Evolutionary conservation across 1,284 basidiomycete genomes (phyloP), one percentile per base, ranked within the genome.

Genomic region (Trichosporon inkin): DNA sequence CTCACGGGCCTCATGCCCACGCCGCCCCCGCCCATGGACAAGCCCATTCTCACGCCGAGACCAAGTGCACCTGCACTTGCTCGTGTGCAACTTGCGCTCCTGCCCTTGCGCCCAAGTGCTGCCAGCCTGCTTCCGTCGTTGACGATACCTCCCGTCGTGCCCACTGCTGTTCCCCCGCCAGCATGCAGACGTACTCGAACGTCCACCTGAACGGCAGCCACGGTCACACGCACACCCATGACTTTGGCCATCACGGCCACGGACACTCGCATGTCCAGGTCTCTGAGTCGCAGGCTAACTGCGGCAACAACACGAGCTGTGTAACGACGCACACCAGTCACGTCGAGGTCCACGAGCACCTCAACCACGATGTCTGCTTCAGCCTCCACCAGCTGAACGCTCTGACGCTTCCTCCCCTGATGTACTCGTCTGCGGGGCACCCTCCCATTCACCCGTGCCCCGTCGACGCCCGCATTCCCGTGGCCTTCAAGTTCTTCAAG

Each of bases 301-400:
- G 44, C 44, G 44, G 44, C 16, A 49, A 49, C 16, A 24, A 22
- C 14, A 49, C 44, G 6, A 19, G 16, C 17, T 22, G 28, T 10
- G 22, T 49, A 14, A 49, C 22, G 44, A 49, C 44, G 14, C 22
- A 28, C 44, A 49, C 44, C 22, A n/a, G 14, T 22, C 17, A 37
- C 41, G 40, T 34, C 34, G 14, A 37, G n/a, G 24, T 39, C 13
- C 53, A 49, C 24, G 44, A 49, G 44, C 44, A 49, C 44, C 47
- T 41, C 35, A 49, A 35, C 41, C 62, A 63, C 62, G 62, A 63
- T 53, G 62, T 63, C 35, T 56, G 49, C 24, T 44, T 60, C 28
- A 51, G 57, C 19, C 55, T 63, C 17, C 20, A 19, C 38, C 58
- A 63, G 55, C 51, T 63, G 47, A 63, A 63, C 40, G 40, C 49